These are phyloP conservation scores for Plantago coronopus DNA, from an alignment of 305 asterid species.

Conservation along the genomic window DNA sequence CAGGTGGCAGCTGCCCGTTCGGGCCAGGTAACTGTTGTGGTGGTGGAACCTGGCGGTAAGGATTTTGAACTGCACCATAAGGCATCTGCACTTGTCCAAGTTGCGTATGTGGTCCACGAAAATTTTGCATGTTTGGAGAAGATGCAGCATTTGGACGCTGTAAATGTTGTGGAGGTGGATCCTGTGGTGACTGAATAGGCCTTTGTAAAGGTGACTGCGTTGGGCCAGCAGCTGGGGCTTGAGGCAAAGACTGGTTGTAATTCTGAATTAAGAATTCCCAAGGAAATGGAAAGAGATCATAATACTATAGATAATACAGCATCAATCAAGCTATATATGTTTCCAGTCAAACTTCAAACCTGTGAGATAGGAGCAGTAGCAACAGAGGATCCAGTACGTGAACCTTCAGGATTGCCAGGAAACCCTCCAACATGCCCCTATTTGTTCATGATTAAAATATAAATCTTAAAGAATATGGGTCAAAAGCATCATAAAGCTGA, in stretches of 20 bases:
- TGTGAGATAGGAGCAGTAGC: conserved; percentile 48
- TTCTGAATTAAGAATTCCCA: conserved; percentile 25
- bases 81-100: conserved; percentile 52
- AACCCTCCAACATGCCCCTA: conserved; percentile 13
- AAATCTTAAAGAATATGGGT: not conserved
- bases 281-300: conserved; percentile 15
- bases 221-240: conserved; percentile 36
- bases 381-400: conserved; percentile 39
- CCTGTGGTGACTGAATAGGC: conserved; percentile 54
- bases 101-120: conserved; percentile 48
- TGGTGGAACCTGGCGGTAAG: conserved; percentile 46
- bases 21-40: conserved; percentile 46
- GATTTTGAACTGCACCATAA: conserved; percentile 39
- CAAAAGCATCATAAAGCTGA: not conserved
- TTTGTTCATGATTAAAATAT: not conserved
- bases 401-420: conserved; percentile 43
- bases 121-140: conserved; percentile 40
- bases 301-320: conserved; percentile 4
- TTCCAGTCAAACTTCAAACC: conserved; percentile 25
- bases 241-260: conserved; percentile 39
- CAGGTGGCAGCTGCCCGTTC: conserved; percentile 46
- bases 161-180: conserved; percentile 43
- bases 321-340: not conserved
- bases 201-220: conserved; percentile 52
- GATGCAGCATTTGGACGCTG: conserved; percentile 42